These are phyloP conservation scores for Cyberlindnera mississippiensis DNA, from an alignment of 805 yeast species.

Conservation along the genomic window DNA sequence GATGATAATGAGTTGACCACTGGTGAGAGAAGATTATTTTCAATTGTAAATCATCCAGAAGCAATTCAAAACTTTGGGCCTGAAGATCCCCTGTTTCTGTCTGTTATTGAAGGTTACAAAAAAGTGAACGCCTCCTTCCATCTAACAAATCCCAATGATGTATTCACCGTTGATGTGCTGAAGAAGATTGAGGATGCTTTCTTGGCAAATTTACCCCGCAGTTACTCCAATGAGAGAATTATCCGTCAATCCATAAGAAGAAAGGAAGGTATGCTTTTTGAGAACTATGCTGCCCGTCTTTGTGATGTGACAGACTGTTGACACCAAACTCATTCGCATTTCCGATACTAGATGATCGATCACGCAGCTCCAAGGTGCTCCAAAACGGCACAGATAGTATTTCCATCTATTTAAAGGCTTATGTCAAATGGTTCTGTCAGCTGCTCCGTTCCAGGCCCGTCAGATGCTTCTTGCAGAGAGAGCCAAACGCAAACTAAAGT, in stretches of 20 bases:
- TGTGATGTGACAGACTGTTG: background rate
- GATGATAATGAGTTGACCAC: conserved; percentile 17
- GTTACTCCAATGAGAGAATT: too few species aligned
- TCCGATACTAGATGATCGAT: background rate
- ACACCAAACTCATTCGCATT: background rate
- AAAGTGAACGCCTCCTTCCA: too few species aligned
- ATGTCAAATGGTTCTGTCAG: background rate
- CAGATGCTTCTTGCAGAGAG: conserved; percentile 10
- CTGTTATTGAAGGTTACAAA: too few species aligned
- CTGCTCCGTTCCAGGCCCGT: conserved; percentile 6
- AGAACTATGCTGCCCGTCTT: background rate
- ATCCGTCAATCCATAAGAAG: too few species aligned
- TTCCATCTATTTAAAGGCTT: too few species aligned
- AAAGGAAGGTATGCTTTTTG: background rate
- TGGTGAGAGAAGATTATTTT: conserved; percentile 22
- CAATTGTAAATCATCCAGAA: conserved; percentile 22
- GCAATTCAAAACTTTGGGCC: background rate
- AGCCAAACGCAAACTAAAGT: background rate
- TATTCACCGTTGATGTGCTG: too few species aligned
- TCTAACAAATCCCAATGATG: too few species aligned
- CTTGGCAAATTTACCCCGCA: too few species aligned
- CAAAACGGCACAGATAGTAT: too few species aligned
- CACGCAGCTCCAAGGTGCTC: background rate
- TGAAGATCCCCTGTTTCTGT: background rate
- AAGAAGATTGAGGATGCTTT: too few species aligned